Evolutionary conservation across 345 rosid species (phyloP), one percentile per base, ranked within the genome.

Genomic region (Corchorus olitorius): DNA sequence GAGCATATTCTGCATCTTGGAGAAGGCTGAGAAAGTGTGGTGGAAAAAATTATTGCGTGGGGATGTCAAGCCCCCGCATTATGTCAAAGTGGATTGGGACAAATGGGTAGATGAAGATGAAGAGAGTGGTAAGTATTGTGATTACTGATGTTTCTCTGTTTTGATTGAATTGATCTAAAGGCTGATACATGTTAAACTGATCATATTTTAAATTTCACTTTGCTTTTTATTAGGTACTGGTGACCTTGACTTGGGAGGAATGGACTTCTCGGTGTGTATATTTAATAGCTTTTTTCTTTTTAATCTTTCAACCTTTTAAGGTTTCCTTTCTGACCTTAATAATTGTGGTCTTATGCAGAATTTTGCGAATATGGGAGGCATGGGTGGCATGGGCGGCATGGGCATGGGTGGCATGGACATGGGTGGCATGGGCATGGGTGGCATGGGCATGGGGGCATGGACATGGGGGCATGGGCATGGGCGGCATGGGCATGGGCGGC

Each of bases 101-200:
- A 93, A 91, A 78, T 93, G 97, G 98, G 97, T 91, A 33, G 98
- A 93, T 79, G 97, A 92, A 82, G 97, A 92, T 43, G 98, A 93
- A 4, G 97, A 90, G 46, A 79, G 77, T 76, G 85, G 75, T 67
- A 75, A 79, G 84, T 71, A 48, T n/a, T 58, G 56, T n/a, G 19
- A n/a, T 48, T 58, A 55, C 11, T 45, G 59, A 56, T 27, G 20
- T 66, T 58, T 22, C n/a, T 75, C 6, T 20, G 14, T 49, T 60
- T 14, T 20, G 34, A 33, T 55, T 65, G 55, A 27, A 27, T 12
- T 62, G 61, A 45, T 65, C 10, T 27, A 11, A 11, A 34, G 16
- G 61, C 59, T 49, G n/a, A n/a, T 62, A 8, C 52, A 39, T 12
- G 39, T 62, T 37, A 52, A 70, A 11, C 73, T 15, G 59, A 50